Base-by-base conservation (phyloP, 2,329 filamentous ascomycete genomes). In the Cladosporium oxysporum region DNA sequence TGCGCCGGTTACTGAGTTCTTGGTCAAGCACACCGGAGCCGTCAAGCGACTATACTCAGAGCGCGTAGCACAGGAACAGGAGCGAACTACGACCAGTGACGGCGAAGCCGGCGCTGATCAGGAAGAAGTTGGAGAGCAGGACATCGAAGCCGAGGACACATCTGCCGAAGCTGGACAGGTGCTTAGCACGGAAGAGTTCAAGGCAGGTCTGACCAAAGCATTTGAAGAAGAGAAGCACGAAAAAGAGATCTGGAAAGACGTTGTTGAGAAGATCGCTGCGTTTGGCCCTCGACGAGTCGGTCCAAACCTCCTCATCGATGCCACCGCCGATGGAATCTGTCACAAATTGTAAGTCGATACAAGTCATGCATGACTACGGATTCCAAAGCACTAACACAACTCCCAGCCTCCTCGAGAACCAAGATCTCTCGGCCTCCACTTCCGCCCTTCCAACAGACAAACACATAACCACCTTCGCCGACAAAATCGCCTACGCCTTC, bases 401-500 rank as follows among this genome's bases (percentile, higher is more conserved):
- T 31, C 47, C 29, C 65, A 73, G 73, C 69, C 68, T 78, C 26
- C 71, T 71, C 35, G 75, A 78, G 44, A 66, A 72, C 2, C 65
- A 70, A 49, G 69, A 72, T 26, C 60, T 70, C 21, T 21, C 64
- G n/a, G 26, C 59, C 33, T 50, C 67, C 6, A n/a, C 49, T 14
- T 47, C 59, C 5, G 63, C 47, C n/a, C 50, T 65, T 1, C 23
- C 62, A 3, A 60, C 61, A 37, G 65, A 64, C 66, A 72, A 73
- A 55, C 66, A 72, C 41, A 55, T 44, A 67, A 74, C 44, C 29
- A 59, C 55, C 47, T 65, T 55, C 47, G 55, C 63, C 35, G 55
- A 65, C 61, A 98, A 96, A 76, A 91, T 98, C 69, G 84, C 88
- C 10, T 93, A 99, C 76, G 93, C 92, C 58, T 99, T 99, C 84